phyloP scores from a whole-genome alignment of 2,329 filamentous ascomycete species.

The Pseudogymnoascus sp. region DNA sequence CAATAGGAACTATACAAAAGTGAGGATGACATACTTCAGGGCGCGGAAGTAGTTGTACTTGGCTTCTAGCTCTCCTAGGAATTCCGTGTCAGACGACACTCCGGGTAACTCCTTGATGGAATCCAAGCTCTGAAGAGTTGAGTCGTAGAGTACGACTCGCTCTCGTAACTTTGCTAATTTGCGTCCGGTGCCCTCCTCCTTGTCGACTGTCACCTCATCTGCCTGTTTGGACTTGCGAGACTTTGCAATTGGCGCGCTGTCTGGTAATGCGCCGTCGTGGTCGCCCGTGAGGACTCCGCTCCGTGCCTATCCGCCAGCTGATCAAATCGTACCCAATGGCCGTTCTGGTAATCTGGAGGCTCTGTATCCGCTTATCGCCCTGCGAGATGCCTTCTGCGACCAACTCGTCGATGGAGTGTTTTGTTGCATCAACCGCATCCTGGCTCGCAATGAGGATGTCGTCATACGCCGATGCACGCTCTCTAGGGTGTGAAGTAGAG shows the following conservation, averaged over 20 bases:
- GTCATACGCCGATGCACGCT: slow-evolving; percentile 83
- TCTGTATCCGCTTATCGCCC: slow-evolving; percentile 82
- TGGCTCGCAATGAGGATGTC: slow-evolving; percentile 84
- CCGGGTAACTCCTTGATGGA: slow-evolving; percentile 85
- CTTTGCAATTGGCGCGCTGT: slow-evolving; percentile 39
- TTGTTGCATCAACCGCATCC: slow-evolving; percentile 88
- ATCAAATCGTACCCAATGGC: slow-evolving; percentile 92
- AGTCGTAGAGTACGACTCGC: slow-evolving; percentile 83
- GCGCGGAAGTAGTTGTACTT: slow-evolving; percentile 81
- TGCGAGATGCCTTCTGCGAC: slow-evolving; percentile 75
- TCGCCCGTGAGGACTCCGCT: slow-evolving; percentile 84
- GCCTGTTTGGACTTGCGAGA: slow-evolving; percentile 48
- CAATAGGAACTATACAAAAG: not conserved
- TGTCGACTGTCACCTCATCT: slow-evolving; percentile 38
- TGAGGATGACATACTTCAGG: slow-evolving; percentile 57
- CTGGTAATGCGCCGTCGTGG: slow-evolving; percentile 64
- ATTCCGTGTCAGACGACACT: slow-evolving; percentile 72
- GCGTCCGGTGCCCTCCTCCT: slow-evolving; percentile 63
- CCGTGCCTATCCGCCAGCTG: slow-evolving; percentile 86
- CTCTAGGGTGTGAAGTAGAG: slow-evolving; percentile 45
- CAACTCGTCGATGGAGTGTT: slow-evolving; percentile 87
- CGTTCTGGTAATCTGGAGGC: slow-evolving; percentile 84
- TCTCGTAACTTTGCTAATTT: slow-evolving; percentile 78
- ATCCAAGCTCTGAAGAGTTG: slow-evolving; percentile 82
- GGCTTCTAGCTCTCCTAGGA: slow-evolving; percentile 71